These are phyloP conservation scores for Parmelia sp. DNA, from an alignment of 495 filamentous ascomycete genomes.

Conservation along the genomic window DNA sequence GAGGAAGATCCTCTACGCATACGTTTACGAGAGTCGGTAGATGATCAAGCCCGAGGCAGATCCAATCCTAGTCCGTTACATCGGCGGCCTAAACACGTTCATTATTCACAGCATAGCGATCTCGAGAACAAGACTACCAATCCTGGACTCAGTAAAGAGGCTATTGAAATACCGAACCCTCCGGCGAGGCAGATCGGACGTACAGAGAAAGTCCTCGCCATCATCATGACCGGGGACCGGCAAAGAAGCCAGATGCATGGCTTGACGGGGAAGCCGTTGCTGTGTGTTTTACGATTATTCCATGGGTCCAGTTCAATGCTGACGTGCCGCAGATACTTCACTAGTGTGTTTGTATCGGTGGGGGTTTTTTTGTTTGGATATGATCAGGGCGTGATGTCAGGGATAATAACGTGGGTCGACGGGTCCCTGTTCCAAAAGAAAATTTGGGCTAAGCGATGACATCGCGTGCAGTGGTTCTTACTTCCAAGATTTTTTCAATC, in stretches of 20 bases:
- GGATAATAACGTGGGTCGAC: constrained; percentile 83
- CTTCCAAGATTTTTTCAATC: constrained; percentile 87
- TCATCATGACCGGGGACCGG: constrained; percentile 75
- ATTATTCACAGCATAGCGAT: constrained; percentile 38
- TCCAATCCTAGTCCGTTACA: constrained; percentile 30
- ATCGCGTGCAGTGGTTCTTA: constrained; percentile 58
- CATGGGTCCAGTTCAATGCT: constrained; percentile 21
- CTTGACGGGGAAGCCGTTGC: constrained; percentile 87
- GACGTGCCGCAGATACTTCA: constrained; percentile 71
- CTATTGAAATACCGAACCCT: constrained; percentile 73
- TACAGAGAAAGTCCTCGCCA: constrained; percentile 61
- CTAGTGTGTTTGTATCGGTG: constrained; percentile 94
- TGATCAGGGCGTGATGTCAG: constrained; percentile 99
- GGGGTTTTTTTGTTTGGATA: constrained; percentile 98
- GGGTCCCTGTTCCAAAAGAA: background rate
- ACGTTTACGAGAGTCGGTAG: constrained; percentile 54
- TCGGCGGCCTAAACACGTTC: constrained; percentile 45
- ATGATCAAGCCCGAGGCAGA: constrained; percentile 49
- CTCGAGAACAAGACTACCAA: constrained; percentile 39
- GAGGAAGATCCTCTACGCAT: constrained; percentile 71
- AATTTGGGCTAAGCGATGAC: constrained; percentile 21
- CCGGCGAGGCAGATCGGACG: constrained; percentile 53
- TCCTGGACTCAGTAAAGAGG: constrained; percentile 62
- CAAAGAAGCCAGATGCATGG: constrained; percentile 69
- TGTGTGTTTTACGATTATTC: constrained; percentile 51